Evolutionary conservation across 1,284 basidiomycete species (phyloP), one percentile per base, ranked within the genome.

Genomic region (Tetrapyrgos nigripes): DNA sequence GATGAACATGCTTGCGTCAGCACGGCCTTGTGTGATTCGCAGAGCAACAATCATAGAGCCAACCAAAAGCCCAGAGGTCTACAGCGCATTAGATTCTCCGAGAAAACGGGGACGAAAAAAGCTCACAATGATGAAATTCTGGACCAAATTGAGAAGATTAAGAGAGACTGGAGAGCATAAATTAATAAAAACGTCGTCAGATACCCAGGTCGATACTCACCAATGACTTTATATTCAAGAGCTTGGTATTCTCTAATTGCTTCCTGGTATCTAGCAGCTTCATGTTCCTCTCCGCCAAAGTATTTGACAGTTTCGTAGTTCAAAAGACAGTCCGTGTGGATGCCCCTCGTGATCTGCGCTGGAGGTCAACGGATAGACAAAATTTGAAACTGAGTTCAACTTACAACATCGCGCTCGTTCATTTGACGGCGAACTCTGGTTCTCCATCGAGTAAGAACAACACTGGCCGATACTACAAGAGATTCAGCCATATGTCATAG

Each of bases 301-400:
- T 92, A 93, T 71, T 93, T 93, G 63, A 94, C 90, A 11, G 91
- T 88, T 75, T 93, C 93, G 68, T 93, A 89, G 73, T 94, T 91
- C 66, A 94, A 81, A 46, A 92, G 75, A 66, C 86, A 88, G 69
- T 93, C 92, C 3, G 91, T 91, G 68, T 94, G 88, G 53, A 93
- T 92, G 14, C 87, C 89, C 48, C 91, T 84, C 13, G 87, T 91
- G 26, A 87, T 71, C 84, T 89, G 54, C 24, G 3, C 55, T 3
- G 59, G 57, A 5, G 43, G 24, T 23, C 27, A 52, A 3, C 24
- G n/a, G 14, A 13, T 24, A 44, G 56, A 59, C 28, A 47, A 47
- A 51, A 17, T 23, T 31, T 21, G 28, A 11, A 54, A 26, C n/a
- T n/a, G 23, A 52, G n/a, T 1, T 23, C 27, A 26, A 75, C 83